These are phyloP conservation scores for Moelleriella libera DNA, from an alignment of 2,329 filamentous ascomycete species.

Conservation along the genomic window DNA sequence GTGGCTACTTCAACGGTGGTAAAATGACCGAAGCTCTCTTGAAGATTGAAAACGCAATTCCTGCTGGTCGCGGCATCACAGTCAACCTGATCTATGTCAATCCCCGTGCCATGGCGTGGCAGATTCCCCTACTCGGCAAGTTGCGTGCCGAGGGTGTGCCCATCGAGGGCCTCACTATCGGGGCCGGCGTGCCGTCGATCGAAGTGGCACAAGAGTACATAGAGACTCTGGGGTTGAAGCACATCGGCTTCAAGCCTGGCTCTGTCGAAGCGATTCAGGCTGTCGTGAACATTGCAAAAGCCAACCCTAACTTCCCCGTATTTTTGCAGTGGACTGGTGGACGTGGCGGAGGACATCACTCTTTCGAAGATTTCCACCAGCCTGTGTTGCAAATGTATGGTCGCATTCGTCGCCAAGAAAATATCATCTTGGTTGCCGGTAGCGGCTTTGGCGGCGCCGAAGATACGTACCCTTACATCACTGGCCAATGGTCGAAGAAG, in stretches of 20 bases:
- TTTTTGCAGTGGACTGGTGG: conserved; percentile 92
- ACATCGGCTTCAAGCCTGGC: conserved; percentile 89
- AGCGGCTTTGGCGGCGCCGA: conserved; percentile 85
- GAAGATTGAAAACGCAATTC: conserved; percentile 76
- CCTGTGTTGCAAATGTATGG: conserved; percentile 85
- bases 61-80: conserved; percentile 74
- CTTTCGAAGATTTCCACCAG: conserved; percentile 89
- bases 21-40: conserved; percentile 69
- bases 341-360: conserved; percentile 87
- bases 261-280: conserved; percentile 78
- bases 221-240: conserved; percentile 79
- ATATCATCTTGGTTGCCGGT: conserved; percentile 79
- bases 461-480: conserved; percentile 86
- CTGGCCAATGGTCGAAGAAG: conserved; percentile 73
- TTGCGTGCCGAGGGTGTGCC: conserved; percentile 75
- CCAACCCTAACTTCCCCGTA: conserved; percentile 87
- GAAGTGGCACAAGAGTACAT: conserved; percentile 92
- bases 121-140: conserved; percentile 71
- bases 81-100: conserved; percentile 88
- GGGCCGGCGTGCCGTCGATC: conserved; percentile 84
- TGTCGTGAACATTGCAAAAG: conserved; percentile 84
- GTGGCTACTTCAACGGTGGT: conserved; percentile 75
- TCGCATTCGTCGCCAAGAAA: conserved; percentile 70
- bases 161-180: conserved; percentile 84
- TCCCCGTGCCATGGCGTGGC: conserved; percentile 81